phyloP scores from a whole-genome alignment of 2,329 filamentous ascomycete genomes.

The Talaromyces sp. region DNA sequence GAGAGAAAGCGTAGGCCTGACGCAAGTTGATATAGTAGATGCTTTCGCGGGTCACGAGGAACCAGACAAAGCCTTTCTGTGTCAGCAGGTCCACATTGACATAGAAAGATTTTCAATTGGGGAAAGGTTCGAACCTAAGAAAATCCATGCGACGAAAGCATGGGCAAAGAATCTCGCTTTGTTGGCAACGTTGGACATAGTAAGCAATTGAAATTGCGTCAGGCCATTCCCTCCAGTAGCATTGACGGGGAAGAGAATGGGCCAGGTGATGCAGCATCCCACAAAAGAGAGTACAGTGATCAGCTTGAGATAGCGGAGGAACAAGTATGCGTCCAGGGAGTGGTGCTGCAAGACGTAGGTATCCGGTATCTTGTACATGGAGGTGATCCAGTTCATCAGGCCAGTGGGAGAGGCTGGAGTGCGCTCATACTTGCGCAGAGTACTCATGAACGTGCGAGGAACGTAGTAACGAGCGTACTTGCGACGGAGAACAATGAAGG shows the following conservation, averaged over 20 bases:
- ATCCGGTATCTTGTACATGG: slow-evolving; percentile 66
- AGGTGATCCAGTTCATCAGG: slow-evolving; percentile 62
- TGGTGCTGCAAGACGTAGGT: slow-evolving; percentile 82
- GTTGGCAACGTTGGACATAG: slow-evolving; percentile 67
- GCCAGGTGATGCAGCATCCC: slow-evolving; percentile 80
- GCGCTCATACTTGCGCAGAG: slow-evolving; percentile 51
- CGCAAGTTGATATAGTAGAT: slow-evolving; percentile 91
- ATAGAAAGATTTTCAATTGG: background rate
- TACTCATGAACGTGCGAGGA: slow-evolving; percentile 52
- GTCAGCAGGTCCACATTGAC: background rate
- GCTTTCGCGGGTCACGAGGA: slow-evolving; percentile 78
- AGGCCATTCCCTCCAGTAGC: slow-evolving; percentile 67
- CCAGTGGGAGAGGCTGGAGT: slow-evolving; percentile 58
- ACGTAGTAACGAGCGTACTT: slow-evolving; percentile 49
- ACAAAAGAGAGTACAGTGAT: slow-evolving; percentile 74
- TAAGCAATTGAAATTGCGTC: slow-evolving; percentile 69
- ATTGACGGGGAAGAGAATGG: slow-evolving; percentile 84
- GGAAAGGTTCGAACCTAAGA: slow-evolving; percentile 50
- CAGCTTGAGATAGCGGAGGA: slow-evolving; percentile 82
- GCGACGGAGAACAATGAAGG: slow-evolving; percentile 49
- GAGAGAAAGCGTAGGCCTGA: slow-evolving; percentile 85
- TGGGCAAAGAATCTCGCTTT: slow-evolving; percentile 76
- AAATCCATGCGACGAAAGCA: slow-evolving; percentile 73
- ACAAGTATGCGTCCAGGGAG: slow-evolving; percentile 86
- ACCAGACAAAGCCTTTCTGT: slow-evolving; percentile 69